Conservation (phyloP, 257 asterid genomes). For the Solanum tarapatanum region DNA sequence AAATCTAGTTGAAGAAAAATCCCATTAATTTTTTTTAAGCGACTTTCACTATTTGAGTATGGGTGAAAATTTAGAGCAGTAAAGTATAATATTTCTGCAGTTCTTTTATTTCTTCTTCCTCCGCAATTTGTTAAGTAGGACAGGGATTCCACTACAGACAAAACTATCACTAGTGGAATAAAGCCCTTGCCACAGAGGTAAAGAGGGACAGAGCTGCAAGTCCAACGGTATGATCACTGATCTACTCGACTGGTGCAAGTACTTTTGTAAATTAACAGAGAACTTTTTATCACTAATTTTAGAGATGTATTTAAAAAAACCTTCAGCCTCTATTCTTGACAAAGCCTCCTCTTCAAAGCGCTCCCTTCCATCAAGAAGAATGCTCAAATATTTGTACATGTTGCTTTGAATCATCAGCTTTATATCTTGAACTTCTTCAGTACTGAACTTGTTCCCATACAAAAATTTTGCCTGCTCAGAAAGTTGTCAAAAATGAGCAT, state of each 20-base stretch:
- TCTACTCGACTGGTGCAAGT: not conserved
- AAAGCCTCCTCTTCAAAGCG: slow-evolving; percentile 83
- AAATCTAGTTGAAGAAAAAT: not conserved
- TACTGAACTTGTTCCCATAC: slow-evolving; percentile 69
- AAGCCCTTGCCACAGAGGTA: not conserved
- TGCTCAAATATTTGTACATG: slow-evolving; percentile 78
- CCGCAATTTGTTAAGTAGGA: not conserved
- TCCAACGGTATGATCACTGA: not conserved
- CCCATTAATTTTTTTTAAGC: not conserved
- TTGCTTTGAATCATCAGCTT: slow-evolving; percentile 94
- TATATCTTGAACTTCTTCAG: slow-evolving; percentile 72
- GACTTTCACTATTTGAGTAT: not conserved
- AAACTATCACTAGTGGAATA: not conserved
- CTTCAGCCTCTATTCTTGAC: slow-evolving; percentile 16
- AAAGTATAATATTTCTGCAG: not conserved
- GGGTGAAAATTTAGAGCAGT: not conserved
- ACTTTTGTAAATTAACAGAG: not conserved
- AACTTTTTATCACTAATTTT: slow-evolving; percentile 10
- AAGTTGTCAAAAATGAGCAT: not conserved
- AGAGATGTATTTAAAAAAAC: slow-evolving; percentile 18
- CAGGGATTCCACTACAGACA: not conserved
- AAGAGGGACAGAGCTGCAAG: not conserved
- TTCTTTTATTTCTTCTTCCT: not conserved
- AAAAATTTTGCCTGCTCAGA: slow-evolving; percentile 66
- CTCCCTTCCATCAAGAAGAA: slow-evolving; percentile 87